Percentiles rank a stretch among this genome's conserved stretches.
These are phyloP conservation scores for Silybum marianum DNA, from an alignment of 129 eudicot species.

Conservation along the genomic window DNA sequence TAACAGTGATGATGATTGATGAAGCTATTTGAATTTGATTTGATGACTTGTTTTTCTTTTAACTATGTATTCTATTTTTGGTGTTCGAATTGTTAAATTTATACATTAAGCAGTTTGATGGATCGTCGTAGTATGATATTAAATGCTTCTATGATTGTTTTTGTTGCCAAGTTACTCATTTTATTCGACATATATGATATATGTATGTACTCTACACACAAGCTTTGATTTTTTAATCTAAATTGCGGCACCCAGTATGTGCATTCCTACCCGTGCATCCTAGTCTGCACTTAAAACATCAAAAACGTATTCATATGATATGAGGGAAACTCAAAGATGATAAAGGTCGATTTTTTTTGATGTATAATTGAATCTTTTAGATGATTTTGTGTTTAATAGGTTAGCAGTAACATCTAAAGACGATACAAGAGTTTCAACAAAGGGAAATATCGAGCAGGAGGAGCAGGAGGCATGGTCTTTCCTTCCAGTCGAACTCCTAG, in stretches of 20 bases:
- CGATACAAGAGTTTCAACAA: constrained; percentile 23
- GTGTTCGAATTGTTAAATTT: too few species aligned
- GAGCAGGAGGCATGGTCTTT: constrained; percentile 52
- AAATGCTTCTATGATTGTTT: background rate
- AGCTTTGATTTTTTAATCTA: background rate
- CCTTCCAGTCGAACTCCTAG: constrained; percentile 75
- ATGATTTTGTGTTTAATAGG: constrained; percentile 40
- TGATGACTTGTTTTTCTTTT: too few species aligned
- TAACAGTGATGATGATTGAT: background rate
- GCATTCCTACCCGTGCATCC: background rate
- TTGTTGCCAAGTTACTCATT: background rate
- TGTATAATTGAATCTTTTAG: background rate
- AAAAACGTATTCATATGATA: background rate
- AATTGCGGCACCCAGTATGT: background rate
- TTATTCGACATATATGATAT: background rate
- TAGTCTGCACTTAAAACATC: background rate
- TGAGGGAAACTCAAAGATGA: background rate
- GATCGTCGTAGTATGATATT: too few species aligned
- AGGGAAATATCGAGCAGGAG: constrained; percentile 28
- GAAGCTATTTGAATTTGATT: background rate
- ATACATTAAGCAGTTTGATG: too few species aligned
- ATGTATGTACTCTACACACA: background rate
- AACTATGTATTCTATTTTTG: too few species aligned
- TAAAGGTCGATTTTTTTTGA: background rate
- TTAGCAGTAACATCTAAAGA: constrained; percentile 41